Base-by-base conservation (phyloP, 768 basidiomycete genomes). In the Termitomyces bulborhizus region DNA sequence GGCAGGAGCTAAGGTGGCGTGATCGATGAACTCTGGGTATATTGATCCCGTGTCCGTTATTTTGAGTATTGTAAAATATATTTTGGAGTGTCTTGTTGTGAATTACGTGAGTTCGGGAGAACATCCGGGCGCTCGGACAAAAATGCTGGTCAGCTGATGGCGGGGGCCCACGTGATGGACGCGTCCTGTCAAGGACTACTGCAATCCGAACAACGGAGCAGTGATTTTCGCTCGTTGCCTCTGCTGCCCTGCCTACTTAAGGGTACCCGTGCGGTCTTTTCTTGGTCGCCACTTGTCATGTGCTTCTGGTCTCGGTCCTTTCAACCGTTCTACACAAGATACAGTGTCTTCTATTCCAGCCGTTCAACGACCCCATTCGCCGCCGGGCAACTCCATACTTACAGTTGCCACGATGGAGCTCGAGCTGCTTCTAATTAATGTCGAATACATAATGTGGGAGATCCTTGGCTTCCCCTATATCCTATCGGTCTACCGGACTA, bases 1-100 rank as follows among this genome's bases (percentile, higher is more conserved):
- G 83, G 79, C 78, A 46, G 72, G 69, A 45, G 76, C 73, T 27
- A 79, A 77, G 62, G 70, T 69, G 40, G 67, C 62, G 31, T 68
- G 55, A 64, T 58, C 4, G 40, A 44, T 46, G 18, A 7, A 18
- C 45, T 11, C 12, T 6, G 5, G 15, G 21, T 32, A 15, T 49
- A 31, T 42, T 27, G n/a, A 32, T n/a, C 21, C 5, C n/a, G 3
- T 40, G 48, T 48, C 24, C 8, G 15, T 40, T 18, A 39, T 50
- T 50, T 37, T 18, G 26, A 50, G 36, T 39, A 40, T 50, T 45
- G 49, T 29, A 16, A 27, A 49, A 8, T 50, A 39, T 50, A 40
- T 15, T 44, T 46, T 31, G 21, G 31, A 41, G 47, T n/a, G 13
- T 49, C 37, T 39, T 26, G 29, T 27, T 34, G 46, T 46, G 40